A percentile compares a stretch with the other conserved stretches of the same genome.
Conservation (phyloP, 148 eudicot species). For the Rhododendron mucronatum region DNA sequence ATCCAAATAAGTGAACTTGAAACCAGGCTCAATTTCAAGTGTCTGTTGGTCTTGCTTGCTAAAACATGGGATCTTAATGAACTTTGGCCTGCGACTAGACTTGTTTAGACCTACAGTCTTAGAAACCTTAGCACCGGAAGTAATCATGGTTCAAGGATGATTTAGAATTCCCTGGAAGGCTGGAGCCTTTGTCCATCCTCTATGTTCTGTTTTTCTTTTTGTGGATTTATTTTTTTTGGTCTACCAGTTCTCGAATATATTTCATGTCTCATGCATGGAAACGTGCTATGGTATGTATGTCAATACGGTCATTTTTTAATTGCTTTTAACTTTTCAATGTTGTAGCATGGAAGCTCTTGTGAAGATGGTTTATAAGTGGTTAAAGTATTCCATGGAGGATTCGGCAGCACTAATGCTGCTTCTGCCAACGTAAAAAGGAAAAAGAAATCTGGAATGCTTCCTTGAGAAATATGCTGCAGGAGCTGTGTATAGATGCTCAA, state of each 20-base stretch:
- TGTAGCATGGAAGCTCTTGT: slow-evolving; percentile 61
- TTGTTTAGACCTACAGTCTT: background rate
- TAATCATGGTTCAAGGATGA: background rate
- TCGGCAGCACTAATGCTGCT: slow-evolving; percentile 7
- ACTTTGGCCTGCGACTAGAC: background rate
- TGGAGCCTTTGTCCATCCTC: background rate
- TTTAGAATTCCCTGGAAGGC: background rate
- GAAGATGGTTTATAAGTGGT: slow-evolving; percentile 8
- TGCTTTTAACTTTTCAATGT: background rate
- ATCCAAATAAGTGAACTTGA: no score
- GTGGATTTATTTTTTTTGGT: background rate
- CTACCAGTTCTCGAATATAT: background rate
- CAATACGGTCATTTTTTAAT: background rate
- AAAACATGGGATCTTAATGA: background rate
- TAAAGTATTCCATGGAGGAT: background rate
- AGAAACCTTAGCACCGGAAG: background rate
- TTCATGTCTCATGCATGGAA: background rate
- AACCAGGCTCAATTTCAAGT: background rate
- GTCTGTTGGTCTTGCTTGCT: background rate
- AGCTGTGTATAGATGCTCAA: background rate
- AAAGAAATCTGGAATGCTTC: slow-evolving; percentile 1
- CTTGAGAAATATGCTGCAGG: slow-evolving; percentile 7
- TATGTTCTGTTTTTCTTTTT: background rate
- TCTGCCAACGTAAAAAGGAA: background rate
- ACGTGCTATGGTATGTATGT: background rate